Evolutionary conservation across 306 rosid genomes (phyloP).

Genomic region (Acacia melanoxylon): DNA sequence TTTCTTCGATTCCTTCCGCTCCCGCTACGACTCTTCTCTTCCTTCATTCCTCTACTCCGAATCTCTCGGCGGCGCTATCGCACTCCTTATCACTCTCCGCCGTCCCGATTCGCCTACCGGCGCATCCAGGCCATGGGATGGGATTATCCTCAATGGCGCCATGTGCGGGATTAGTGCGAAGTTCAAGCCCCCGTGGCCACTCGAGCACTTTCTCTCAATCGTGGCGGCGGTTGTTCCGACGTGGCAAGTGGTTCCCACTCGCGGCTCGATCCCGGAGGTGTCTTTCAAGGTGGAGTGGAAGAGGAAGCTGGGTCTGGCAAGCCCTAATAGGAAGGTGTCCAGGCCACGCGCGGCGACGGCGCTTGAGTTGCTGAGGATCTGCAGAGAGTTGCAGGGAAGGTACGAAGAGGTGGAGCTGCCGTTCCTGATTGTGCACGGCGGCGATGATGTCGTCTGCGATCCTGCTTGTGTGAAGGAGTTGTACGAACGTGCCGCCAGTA

Average conservation of each 20-base stretch:
- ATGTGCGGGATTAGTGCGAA: conserved; percentile 94
- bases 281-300: conserved; percentile 88
- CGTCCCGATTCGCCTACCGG: background rate
- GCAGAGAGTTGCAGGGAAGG: conserved; percentile 79
- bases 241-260: conserved; percentile 93
- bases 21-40: conserved; percentile 46
- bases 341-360: conserved; percentile 95
- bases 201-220: conserved; percentile 74
- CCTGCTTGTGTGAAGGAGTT: conserved; percentile 79
- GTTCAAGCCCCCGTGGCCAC: conserved; percentile 98
- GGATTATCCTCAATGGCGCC: conserved; percentile 84
- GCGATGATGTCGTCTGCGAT: conserved; percentile 77
- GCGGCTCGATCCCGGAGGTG: conserved; percentile 75
- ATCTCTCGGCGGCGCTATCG: conserved; percentile 95
- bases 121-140: conserved; percentile 50
- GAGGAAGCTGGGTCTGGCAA: conserved; percentile 76
- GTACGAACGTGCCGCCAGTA: conserved; percentile 63
- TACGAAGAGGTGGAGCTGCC: conserved; percentile 87
- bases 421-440: conserved; percentile 73
- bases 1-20: conserved; percentile 70
- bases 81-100: conserved; percentile 77
- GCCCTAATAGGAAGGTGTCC: conserved; percentile 61
- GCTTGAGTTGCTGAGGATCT: conserved; percentile 71
- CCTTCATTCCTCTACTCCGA: conserved; percentile 88
- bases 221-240: conserved; percentile 77